phyloP scores from a whole-genome alignment of 2,329 filamentous ascomycete species.

The Talaromyces marneffei region DNA sequence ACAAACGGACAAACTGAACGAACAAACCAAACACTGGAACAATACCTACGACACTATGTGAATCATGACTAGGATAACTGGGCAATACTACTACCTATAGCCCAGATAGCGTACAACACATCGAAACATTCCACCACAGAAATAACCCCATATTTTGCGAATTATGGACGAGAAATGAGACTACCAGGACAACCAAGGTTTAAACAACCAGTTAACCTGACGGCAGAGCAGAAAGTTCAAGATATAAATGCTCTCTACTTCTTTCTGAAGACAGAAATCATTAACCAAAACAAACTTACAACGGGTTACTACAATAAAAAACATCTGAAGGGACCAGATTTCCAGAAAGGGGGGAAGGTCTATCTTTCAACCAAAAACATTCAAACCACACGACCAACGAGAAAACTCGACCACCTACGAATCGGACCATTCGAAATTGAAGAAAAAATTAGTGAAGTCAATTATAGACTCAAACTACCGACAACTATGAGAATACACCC shows the following conservation, averaged over 20 bases:
- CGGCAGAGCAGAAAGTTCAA: not conserved
- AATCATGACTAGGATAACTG: no score
- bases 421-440: not conserved
- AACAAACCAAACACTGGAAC: no score
- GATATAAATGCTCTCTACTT: not conserved
- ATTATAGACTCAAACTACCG: not conserved
- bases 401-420: not conserved
- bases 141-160: not conserved
- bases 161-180: not conserved
- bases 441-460: constrained; percentile 2
- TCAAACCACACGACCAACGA: not conserved
- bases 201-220: not conserved
- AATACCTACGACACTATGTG: no score
- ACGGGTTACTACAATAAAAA: not conserved
- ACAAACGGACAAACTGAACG: not conserved
- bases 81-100: no score
- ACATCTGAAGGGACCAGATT: not conserved
- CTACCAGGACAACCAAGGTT: not conserved
- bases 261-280: not conserved
- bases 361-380: not conserved
- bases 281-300: not conserved
- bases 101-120: not conserved
- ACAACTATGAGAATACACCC: not conserved
- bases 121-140: not conserved
- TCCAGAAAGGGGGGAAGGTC: not conserved